Conservation (phyloP, 108 stramenopile species). For the Cyclotella distinguenda region DNA sequence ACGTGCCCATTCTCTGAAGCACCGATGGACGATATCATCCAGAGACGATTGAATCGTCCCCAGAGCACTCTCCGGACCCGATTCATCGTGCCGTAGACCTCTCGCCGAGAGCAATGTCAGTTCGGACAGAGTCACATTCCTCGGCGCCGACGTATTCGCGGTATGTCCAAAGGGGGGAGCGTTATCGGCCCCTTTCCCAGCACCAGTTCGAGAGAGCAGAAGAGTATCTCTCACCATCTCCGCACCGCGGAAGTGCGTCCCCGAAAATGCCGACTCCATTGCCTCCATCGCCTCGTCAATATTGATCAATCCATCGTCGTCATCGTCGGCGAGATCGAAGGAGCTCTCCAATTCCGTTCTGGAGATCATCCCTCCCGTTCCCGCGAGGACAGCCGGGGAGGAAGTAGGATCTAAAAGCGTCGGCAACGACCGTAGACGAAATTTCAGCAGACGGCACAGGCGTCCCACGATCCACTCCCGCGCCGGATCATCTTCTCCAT, state of each 20-base stretch:
- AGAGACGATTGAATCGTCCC: constrained; percentile 82
- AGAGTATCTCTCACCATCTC: constrained; percentile 88
- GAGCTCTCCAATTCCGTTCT: constrained; percentile 73
- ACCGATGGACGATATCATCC: constrained; percentile 66
- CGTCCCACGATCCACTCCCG: constrained; percentile 82
- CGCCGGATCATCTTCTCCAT: constrained; percentile 58
- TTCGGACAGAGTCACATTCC: constrained; percentile 81
- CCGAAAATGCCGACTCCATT: constrained; percentile 85
- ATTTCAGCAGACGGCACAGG: constrained; percentile 82
- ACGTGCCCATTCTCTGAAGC: constrained; percentile 77
- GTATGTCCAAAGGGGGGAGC: constrained; percentile 13
- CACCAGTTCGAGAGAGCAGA: constrained; percentile 47
- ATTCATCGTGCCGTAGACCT: constrained; percentile 74
- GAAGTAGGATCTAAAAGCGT: constrained; percentile 75
- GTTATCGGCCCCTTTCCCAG: constrained; percentile 1
- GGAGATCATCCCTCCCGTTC: constrained; percentile 82
- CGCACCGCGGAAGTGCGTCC: constrained; percentile 83
- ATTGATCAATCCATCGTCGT: constrained; percentile 84
- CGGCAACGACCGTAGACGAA: constrained; percentile 73
- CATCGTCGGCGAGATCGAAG: constrained; percentile 86
- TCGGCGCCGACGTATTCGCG: constrained; percentile 38
- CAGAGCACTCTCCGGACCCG: constrained; percentile 74
- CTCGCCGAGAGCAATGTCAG: constrained; percentile 78
- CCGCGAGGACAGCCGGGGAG: constrained; percentile 63
- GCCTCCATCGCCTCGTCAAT: constrained; percentile 90